Evolutionary conservation across 768 basidiomycete species (phyloP).

Genomic region (Suillus occidentalis): DNA sequence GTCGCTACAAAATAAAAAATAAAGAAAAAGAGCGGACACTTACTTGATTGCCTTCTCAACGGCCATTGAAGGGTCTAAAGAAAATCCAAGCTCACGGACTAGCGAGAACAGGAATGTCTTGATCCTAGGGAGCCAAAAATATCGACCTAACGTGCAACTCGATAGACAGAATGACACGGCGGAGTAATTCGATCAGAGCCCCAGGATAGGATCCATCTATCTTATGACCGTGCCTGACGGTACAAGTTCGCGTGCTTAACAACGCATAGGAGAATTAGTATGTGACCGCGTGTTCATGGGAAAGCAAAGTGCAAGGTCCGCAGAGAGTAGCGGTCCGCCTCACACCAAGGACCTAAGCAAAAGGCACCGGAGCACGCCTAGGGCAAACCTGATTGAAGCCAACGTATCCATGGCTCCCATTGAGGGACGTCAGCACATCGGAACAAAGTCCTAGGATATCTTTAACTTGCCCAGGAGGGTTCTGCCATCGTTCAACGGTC

Average conservation of each 20-base stretch:
- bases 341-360: not conserved
- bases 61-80: slow-evolving; percentile 48
- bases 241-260: not conserved
- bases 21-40: slow-evolving; percentile 22
- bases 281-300: slow-evolving; percentile 10
- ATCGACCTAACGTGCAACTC: slow-evolving; percentile 13
- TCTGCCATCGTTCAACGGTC: slow-evolving; percentile 58
- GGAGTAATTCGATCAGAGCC: slow-evolving; percentile 7
- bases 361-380: slow-evolving; percentile 34
- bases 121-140: slow-evolving; percentile 44
- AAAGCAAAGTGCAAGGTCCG: slow-evolving; percentile 13
- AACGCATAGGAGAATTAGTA: slow-evolving; percentile 1
- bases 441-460: slow-evolving; percentile 53
- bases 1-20: not conserved
- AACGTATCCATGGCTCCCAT: slow-evolving; percentile 60
- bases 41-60: slow-evolving; percentile 68
- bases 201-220: slow-evolving; percentile 5
- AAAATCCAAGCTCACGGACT: slow-evolving; percentile 55
- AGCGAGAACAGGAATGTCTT: slow-evolving; percentile 62
- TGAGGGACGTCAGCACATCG: slow-evolving; percentile 56
- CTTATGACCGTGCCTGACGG: slow-evolving; percentile 6
- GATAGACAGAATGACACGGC: not conserved
- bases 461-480: slow-evolving; percentile 35
- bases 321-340: slow-evolving; percentile 15
- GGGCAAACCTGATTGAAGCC: slow-evolving; percentile 61